Base-by-base conservation (phyloP, 164 flowering plant genomes). In the Macadamia integrifolia region DNA sequence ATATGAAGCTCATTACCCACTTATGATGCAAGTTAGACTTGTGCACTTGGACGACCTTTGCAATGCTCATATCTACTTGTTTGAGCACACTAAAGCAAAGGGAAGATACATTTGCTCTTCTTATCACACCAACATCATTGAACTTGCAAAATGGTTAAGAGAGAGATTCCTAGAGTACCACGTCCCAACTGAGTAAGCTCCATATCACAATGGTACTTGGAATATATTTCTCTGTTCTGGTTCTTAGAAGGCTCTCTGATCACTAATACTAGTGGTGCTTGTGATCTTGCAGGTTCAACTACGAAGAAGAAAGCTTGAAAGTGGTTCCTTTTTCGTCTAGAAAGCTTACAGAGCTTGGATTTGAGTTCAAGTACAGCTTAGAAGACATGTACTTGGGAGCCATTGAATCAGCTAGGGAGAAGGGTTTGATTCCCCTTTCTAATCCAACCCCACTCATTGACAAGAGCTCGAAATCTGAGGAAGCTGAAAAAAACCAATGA, bases 301-400 rank as follows among this genome's bases (percentile, higher is more conserved):
- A 67, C 6, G 69, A 80, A 3, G 84, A 84, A 6, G 86, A 83
- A 71, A 76, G 78, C 64, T 43, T 86, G 65, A 23, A 69, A 65
- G 50, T 30, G 2, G 80, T 86, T 7, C 29, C 17, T 5, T 87
- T 89, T 76, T 80, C 83, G 12, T 81, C 91, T 13, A 86, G 86
- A 68, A 89, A 85, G 77, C 57, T 89, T 61, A 65, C 2, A 9
- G 87, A 74, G 10, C 30, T 73, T 66, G 92, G 92, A 35, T 35
- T 35, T 35, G 40, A 35, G 40, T 35, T 35, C 40, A 35, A 35
- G 5, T 35, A 35, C 40, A 83, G 71, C 62, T 78, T 86, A 71
- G 88, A 86, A 67, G 92, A 89, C 64, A 89, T 89, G 92, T 89
- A 69, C 52, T 60, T 60, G 3, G 87, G 78, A 4, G 95, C 90